Evolutionary conservation across 305 asterid species (phyloP).

Genomic region (Rubia peregrina): DNA sequence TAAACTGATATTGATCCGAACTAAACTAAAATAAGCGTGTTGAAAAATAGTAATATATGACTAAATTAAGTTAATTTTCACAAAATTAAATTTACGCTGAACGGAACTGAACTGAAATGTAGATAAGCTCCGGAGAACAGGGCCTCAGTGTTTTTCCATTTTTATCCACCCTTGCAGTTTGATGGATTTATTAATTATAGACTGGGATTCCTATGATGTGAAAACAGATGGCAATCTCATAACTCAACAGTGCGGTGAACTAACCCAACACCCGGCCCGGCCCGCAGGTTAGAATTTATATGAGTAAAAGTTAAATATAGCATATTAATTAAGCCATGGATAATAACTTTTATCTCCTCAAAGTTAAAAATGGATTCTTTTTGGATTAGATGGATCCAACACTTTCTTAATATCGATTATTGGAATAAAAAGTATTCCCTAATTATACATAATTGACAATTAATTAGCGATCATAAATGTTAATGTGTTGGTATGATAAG

Average conservation of each 20-base stretch:
- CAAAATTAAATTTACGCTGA: too few species aligned
- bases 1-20: too few species aligned
- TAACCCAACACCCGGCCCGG: too few species aligned
- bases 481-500: background rate
- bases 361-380: background rate
- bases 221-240: conserved; percentile 96
- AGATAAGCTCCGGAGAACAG: background rate
- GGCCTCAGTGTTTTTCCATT: background rate
- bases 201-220: conserved; percentile 80
- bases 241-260: conserved; percentile 71
- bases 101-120: too few species aligned
- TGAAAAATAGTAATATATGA: too few species aligned
- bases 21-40: too few species aligned
- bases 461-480: background rate
- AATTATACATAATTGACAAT: background rate
- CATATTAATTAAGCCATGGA: background rate
- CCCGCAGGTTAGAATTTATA: too few species aligned
- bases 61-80: too few species aligned
- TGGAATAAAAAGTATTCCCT: background rate
- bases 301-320: background rate
- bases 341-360: too few species aligned
- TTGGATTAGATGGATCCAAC: background rate
- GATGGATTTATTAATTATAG: conserved; percentile 64
- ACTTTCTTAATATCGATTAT: background rate
- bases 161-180: conserved; percentile 42